Evolutionary conservation across 1,139 yeast species (phyloP), one percentile per base, ranked within the genome.

Genomic region (Kluyveromyces sp.): DNA sequence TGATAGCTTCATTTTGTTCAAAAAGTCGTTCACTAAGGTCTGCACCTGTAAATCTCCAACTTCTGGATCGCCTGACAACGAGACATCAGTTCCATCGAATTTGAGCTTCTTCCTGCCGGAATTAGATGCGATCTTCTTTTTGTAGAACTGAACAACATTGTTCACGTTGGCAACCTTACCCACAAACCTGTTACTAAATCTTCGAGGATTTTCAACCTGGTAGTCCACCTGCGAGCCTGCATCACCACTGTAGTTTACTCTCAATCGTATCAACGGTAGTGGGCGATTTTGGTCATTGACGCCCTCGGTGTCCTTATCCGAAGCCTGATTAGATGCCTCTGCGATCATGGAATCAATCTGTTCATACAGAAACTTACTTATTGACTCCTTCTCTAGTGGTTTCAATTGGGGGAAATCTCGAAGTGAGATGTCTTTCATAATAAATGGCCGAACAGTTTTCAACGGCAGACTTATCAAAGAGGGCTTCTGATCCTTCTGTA

Each of bases 81-180:
- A 57, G 22, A 51, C 61, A 6, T 49, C 53, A 40, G 49, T 49
- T 51, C 40, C 54, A 52, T 45, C 55, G 42, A 39, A 48, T 25
- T 35, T 37, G 39, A 41, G 56, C 52, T 48, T 47, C 56, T 57
- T 48, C 22, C 15, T 64, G 46, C 49, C 52, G 56, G 46, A 55
- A 45, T 28, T 46, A 40, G 22, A 39, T 9, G 36, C 33, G 11
- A 33, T 48, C 44, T 15, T 52, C 55, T 13, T 57, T 57, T 80
- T 77, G 56, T 78, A 77, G 57, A 84, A 83, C 41, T 78, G 81
- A 2, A 92, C 77, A 8, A 89, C 86, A 54, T 89, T 95, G 56
- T 85, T 83, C 9, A 83, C 78, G 60, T 92, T 92, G 11, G 98
- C 98, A 3, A 92, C 94, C 49, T 72, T 73, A 0, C 96, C 96